Base-by-base conservation (phyloP, 768 basidiomycete genomes). In the Termitomyces sp. region DNA sequence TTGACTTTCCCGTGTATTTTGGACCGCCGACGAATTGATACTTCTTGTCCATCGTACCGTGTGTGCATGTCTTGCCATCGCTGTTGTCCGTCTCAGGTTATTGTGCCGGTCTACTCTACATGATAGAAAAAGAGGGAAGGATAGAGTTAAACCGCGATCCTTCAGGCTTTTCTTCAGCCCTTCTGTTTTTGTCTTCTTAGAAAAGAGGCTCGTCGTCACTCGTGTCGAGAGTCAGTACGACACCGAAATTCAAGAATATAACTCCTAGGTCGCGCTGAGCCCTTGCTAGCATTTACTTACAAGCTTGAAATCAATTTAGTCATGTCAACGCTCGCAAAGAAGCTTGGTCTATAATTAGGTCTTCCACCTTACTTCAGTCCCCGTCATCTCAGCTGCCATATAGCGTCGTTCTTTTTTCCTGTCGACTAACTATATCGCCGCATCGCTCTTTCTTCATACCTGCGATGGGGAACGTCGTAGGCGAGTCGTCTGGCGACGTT, bases 351-450 rank as follows among this genome's bases (percentile, higher is more conserved):
- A 53, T 58, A 50, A 56, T 57, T 50, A 51, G 33, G 13, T 48
- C 61, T 64, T 67, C 59, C 49, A 39, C 45, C 51, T 61, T 63
- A 51, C 22, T 62, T 59, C 52, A 61, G 46, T 38, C 55, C 58
- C 44, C 48, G 48, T 65, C 65, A 57, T 24, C 52, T 57, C 36
- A 24, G 52, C 50, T 24, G 9, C 35, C n/a, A 65, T 49, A 45
- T 46, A 32, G 20, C 8, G 28, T 36, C 42, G 9, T 45, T 48
- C 50, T 45, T 42, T 57, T 51, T n/a, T 42, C 28, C 20, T 35
- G 36, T 44, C 22, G 16, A 28, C 33, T 39, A 24, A 38, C 20
- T 4, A 16, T 24, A 13, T 35, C 24, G 28, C 9, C 20, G 4
- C 12, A 4, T 15, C 18, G 12, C n/a, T 57, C 15, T 54, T 57